phyloP scores from a whole-genome alignment of 768 basidiomycete genomes.

The Mrakia gelida region DNA sequence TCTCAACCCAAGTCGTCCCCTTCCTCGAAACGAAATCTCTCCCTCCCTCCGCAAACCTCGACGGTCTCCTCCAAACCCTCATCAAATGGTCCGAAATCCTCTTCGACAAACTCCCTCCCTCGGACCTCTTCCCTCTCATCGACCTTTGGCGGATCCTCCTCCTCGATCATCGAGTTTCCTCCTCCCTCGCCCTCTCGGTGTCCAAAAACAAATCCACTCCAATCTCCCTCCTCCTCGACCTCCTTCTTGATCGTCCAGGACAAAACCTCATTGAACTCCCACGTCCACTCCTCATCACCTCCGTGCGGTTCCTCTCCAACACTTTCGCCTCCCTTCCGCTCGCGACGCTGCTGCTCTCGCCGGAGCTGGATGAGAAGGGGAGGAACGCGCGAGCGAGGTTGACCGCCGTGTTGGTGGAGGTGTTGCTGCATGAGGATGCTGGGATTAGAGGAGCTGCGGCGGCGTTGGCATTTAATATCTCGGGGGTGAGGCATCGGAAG shows the following conservation, averaged over 20 bases:
- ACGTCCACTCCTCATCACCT: conserved; percentile 61
- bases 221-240: neutral
- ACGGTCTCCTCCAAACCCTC: conserved; percentile 53
- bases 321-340: conserved; percentile 53
- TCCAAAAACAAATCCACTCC: neutral
- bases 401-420: conserved; percentile 59
- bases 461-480: conserved; percentile 72
- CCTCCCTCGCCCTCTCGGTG: conserved; percentile 39
- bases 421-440: conserved; percentile 64
- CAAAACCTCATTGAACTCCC: conserved; percentile 36
- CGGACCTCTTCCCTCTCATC: conserved; percentile 69
- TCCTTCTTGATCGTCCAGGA: neutral
- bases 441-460: conserved; percentile 72
- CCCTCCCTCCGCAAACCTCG: conserved; percentile 1
- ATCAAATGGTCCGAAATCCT: conserved; percentile 34
- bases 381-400: conserved; percentile 41
- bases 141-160: conserved; percentile 78
- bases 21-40: conserved; percentile 55
- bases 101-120: conserved; percentile 50
- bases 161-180: conserved; percentile 58
- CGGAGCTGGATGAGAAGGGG: neutral
- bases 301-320: conserved; percentile 66
- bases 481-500: conserved; percentile 59
- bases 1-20: conserved; percentile 55
- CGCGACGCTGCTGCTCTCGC: conserved; percentile 49